Percentiles rank a stretch among this genome's conserved stretches.
phyloP scores from a whole-genome alignment of 768 basidiomycete species.

The Termitomyces sp. region DNA sequence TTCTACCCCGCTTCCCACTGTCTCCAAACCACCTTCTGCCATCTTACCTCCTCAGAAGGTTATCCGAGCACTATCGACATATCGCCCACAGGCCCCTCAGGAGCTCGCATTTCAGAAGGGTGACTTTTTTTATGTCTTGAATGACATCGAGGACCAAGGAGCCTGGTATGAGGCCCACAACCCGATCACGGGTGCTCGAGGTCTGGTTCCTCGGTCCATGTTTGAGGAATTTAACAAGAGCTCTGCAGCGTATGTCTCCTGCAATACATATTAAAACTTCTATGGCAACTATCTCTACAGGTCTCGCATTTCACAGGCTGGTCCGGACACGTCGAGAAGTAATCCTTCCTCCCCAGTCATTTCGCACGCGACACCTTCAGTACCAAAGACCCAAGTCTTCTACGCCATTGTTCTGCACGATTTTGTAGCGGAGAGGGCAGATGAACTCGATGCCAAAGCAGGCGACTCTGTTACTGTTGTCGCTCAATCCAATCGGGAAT shows the following conservation, averaged over 20 bases:
- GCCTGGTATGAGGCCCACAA: conserved; percentile 95
- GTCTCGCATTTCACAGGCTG: conserved; percentile 41
- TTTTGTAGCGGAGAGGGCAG: conserved; percentile 91
- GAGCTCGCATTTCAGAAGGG: conserved; percentile 90
- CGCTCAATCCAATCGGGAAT: conserved; percentile 99
- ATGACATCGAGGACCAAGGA: conserved; percentile 55
- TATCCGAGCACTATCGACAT: conserved; percentile 74
- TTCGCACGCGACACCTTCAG: conserved; percentile 24
- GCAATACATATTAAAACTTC: not conserved
- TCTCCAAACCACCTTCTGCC: conserved; percentile 68
- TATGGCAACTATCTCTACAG: conserved; percentile 23
- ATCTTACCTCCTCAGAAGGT: conserved; percentile 91
- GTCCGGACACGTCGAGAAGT: conserved; percentile 15
- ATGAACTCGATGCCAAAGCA: conserved; percentile 92
- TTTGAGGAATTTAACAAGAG: conserved; percentile 91
- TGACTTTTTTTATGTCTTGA: conserved; percentile 96
- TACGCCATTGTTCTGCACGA: conserved; percentile 97
- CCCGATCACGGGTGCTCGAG: conserved; percentile 86
- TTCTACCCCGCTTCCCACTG: conserved; percentile 63
- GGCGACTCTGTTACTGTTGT: conserved; percentile 96
- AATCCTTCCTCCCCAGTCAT: conserved; percentile 22
- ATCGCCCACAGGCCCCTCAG: conserved; percentile 71
- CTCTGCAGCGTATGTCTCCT: conserved; percentile 50
- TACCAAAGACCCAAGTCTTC: conserved; percentile 60
- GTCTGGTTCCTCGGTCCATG: conserved; percentile 80